These are phyloP conservation scores for Fusarium multiceps DNA, from an alignment of 2,329 filamentous ascomycete genomes.

Conservation along the genomic window DNA sequence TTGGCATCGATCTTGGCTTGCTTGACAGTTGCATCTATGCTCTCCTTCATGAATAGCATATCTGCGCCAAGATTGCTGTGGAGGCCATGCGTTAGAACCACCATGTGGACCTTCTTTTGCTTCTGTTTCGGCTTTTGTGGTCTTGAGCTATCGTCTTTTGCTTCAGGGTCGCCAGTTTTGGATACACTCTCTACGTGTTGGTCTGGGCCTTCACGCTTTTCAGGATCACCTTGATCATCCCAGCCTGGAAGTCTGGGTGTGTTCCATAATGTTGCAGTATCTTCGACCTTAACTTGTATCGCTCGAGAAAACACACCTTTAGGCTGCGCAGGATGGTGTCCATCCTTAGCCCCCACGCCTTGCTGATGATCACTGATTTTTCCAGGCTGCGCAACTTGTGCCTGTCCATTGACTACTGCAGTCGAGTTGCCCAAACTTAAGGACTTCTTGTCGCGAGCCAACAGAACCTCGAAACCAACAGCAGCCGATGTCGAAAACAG, in stretches of 20 bases:
- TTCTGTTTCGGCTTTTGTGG: slow-evolving; percentile 64
- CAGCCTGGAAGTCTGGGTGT: slow-evolving; percentile 83
- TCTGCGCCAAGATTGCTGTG: slow-evolving; percentile 96
- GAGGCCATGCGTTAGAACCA: slow-evolving; percentile 91
- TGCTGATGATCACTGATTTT: slow-evolving; percentile 82
- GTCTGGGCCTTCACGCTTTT: slow-evolving; percentile 43
- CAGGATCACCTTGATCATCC: slow-evolving; percentile 56
- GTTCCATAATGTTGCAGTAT: slow-evolving; percentile 92
- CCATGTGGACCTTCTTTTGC: slow-evolving; percentile 86
- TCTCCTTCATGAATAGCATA: slow-evolving; percentile 97
- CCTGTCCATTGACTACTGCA: slow-evolving; percentile 58
- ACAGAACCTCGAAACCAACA: slow-evolving; percentile 86
- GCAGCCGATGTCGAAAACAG: slow-evolving; percentile 91
- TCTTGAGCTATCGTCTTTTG: slow-evolving; percentile 39
- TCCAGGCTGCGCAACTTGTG: slow-evolving; percentile 71
- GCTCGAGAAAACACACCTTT: slow-evolving; percentile 88
- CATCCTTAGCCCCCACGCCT: slow-evolving; percentile 66
- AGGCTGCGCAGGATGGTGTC: slow-evolving; percentile 69
- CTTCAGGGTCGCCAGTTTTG: slow-evolving; percentile 49
- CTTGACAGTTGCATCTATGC: slow-evolving; percentile 85
- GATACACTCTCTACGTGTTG: slow-evolving; percentile 50
- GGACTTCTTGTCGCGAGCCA: slow-evolving; percentile 88
- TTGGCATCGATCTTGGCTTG: slow-evolving; percentile 78
- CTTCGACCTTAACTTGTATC: slow-evolving; percentile 81
- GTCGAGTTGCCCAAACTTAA: slow-evolving; percentile 70